Base-by-base conservation (phyloP, 148 eudicot genomes). In the Hydrangea macrophylla region DNA sequence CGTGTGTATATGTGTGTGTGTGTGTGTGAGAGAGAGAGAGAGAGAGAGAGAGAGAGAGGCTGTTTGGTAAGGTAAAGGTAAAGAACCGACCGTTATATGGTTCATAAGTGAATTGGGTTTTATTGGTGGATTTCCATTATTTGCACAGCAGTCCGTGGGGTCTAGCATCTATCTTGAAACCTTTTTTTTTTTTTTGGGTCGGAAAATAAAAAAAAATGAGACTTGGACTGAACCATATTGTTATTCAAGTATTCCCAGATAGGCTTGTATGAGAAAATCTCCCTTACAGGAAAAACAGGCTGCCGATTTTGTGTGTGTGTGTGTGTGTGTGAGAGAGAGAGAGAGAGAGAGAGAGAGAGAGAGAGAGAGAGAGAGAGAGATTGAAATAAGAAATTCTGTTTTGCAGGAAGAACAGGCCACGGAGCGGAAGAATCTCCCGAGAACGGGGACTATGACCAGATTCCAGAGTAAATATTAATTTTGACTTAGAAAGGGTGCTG, bases 381-480 rank as follows among this genome's bases (percentile, higher is more conserved):
- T 23, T 54, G 35, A 60, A n/a, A 12, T 20, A n/a, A 3, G 48
- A 17, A 1, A n/a, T 50, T 40, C 9, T n/a, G n/a, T 56, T 70
- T 36, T 75, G 66, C 69, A 75, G 79, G 79, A 20, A 55, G 62
- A 68, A 42, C 70, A 26, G 74, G 67, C 27, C 73, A 64, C 45
- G 77, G 72, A 55, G 64, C 65, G 54, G 66, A 71, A n/a, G 73
- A 70, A 7, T 80, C 82, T 65, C 77, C 80, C 12, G 81, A 71
- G 62, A 79, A 73, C 45, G 81, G 81, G 0, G 70, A 73, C 59
- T 79, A 53, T 55, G 67, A 76, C 27, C 71, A 72, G 40, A 44
- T 82, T 59, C 61, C 63, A 13, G 67, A 70, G 54, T 72, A 56
- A 57, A 31, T 35, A 28, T 6, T 69, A 39, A 51, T 40, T 39